Evolutionary conservation across 148 eudicot genomes (phyloP).

Genomic region (Amaranthus hypochondriacus): DNA sequence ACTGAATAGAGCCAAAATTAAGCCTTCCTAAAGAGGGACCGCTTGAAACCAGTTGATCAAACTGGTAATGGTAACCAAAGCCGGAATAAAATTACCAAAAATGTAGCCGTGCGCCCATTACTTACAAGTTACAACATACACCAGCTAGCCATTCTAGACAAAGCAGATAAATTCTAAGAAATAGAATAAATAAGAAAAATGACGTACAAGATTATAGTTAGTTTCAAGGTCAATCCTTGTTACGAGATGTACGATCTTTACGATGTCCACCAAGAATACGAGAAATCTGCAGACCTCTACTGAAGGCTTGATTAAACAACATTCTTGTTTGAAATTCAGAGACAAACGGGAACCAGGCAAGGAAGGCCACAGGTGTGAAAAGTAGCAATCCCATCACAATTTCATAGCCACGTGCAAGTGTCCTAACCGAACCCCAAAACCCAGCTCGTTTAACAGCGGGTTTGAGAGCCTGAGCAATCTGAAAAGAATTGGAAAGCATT

Average conservation of each 20-base stretch:
- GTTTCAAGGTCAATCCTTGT: conserved; percentile 44
- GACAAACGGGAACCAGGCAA: conserved; percentile 86
- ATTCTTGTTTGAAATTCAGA: conserved; percentile 79
- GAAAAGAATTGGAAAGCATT: neutral
- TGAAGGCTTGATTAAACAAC: conserved; percentile 86
- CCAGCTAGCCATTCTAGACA: conserved; percentile 3
- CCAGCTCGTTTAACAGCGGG: conserved; percentile 44
- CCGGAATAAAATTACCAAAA: neutral
- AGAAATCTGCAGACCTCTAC: conserved; percentile 80
- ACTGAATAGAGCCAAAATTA: too few species aligned
- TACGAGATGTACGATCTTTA: conserved; percentile 60
- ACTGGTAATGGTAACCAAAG: too few species aligned
- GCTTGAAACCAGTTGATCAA: too few species aligned
- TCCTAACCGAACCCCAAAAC: conserved; percentile 64
- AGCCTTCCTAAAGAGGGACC: too few species aligned
- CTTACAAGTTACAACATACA: neutral
- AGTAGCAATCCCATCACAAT: conserved; percentile 71
- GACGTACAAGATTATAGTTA: neutral
- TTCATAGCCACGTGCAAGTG: conserved; percentile 78
- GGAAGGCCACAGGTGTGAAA: conserved; percentile 82
- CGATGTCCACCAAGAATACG: conserved; percentile 84
- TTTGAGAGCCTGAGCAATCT: conserved; percentile 76
- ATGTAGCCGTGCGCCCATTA: neutral
- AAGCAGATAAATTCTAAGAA: neutral
- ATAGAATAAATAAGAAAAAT: conserved; percentile 6